Conservation (phyloP, 2,329 filamentous ascomycete species). For the Pyrenophora teres region DNA sequence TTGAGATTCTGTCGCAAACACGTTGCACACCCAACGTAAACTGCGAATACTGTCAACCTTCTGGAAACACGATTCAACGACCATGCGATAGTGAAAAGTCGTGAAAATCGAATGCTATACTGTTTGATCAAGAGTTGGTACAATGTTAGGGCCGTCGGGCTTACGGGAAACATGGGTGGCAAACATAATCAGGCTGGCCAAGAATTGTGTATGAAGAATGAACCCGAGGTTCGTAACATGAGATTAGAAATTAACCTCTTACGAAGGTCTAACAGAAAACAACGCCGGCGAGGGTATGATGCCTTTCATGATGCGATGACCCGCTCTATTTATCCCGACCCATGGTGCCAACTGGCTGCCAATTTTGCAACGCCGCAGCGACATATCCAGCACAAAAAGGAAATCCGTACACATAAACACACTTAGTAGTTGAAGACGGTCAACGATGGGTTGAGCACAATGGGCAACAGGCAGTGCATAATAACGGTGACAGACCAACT, state of each 20-base stretch:
- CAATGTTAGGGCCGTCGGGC: not conserved
- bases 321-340: slow-evolving; percentile 9
- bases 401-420: slow-evolving; percentile 4
- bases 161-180: not conserved
- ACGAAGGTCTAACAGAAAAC: slow-evolving; percentile 3
- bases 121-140: not conserved
- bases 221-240: not conserved
- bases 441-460: slow-evolving; percentile 73
- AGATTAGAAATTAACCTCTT: slow-evolving; percentile 12
- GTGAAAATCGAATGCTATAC: not conserved
- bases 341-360: slow-evolving; percentile 14
- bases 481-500: slow-evolving; percentile 66
- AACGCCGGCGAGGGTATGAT: slow-evolving; percentile 4
- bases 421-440: slow-evolving; percentile 76
- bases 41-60: not conserved
- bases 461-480: slow-evolving; percentile 70
- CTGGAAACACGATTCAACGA: not conserved
- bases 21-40: not conserved
- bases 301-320: slow-evolving; percentile 6
- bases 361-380: slow-evolving; percentile 10
- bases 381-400: slow-evolving; percentile 3
- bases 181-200: too few species aligned
- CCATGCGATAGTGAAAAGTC: not conserved
- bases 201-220: not conserved
- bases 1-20: not conserved